Percentiles rank a stretch among this genome's conserved stretches.
phyloP scores from a whole-genome alignment of 164 flowering plant genomes.

The Liriodendron chinense region DNA sequence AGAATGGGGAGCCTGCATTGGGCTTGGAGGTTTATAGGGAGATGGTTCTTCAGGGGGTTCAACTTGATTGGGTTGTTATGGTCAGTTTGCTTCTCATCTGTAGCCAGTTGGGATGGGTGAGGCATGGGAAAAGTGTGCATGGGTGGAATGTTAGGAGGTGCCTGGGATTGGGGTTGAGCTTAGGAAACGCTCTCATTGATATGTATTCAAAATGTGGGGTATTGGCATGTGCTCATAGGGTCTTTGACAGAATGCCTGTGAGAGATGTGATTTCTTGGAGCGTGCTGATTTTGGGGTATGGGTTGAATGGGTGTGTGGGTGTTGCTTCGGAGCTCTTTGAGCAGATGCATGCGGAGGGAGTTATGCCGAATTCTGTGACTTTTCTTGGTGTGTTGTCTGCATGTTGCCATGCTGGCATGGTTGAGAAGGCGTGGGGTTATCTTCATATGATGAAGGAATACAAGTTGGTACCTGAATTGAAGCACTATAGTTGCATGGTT shows the following conservation, averaged over 20 bases:
- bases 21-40: constrained; percentile 18
- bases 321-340: constrained; percentile 17
- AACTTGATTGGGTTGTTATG: constrained; percentile 29
- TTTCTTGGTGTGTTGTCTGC: constrained; percentile 26
- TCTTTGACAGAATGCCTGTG: constrained; percentile 16
- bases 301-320: constrained; percentile 17
- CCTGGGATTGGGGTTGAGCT: constrained; percentile 18
- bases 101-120: constrained; percentile 21
- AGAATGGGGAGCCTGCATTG: constrained; percentile 15
- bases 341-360: constrained; percentile 7
- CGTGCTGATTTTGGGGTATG: constrained; percentile 19
- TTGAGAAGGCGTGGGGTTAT: constrained; percentile 10
- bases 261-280: constrained; percentile 32
- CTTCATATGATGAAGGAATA: constrained; percentile 15
- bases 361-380: constrained; percentile 23
- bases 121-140: constrained; percentile 26
- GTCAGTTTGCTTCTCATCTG: constrained; percentile 20
- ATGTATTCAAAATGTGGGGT: constrained; percentile 21
- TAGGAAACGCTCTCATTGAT: constrained; percentile 25
- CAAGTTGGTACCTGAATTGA: constrained; percentile 12
- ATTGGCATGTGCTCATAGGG: constrained; percentile 4
- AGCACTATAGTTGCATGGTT: constrained; percentile 28
- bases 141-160: constrained; percentile 21
- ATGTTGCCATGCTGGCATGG: constrained; percentile 22
- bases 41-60: constrained; percentile 14